Conservation (phyloP, 768 basidiomycete genomes). For the Hortiboletus flavorubellus region DNA sequence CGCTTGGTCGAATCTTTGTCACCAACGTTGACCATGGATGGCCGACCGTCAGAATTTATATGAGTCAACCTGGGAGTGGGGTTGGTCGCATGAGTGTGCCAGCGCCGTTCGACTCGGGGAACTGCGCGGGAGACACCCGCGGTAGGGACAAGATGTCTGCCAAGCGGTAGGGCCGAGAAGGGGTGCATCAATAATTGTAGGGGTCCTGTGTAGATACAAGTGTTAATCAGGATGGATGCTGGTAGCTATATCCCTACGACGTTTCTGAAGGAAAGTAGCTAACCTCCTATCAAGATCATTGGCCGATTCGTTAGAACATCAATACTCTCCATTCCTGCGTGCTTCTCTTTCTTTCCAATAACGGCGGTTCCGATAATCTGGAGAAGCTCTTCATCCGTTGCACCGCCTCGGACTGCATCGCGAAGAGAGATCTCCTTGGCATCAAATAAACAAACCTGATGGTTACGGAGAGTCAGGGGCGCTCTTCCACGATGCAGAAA, state of each 20-base stretch:
- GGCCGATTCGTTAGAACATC: constrained; percentile 75
- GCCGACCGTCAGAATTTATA: constrained; percentile 64
- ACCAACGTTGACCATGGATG: constrained; percentile 82
- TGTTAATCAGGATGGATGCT: constrained; percentile 20
- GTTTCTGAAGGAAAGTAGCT: constrained; percentile 43
- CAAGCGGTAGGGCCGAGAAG: not conserved
- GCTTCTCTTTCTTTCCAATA: constrained; percentile 70
- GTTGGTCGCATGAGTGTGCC: constrained; percentile 16
- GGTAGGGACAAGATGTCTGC: not conserved
- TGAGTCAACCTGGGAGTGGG: constrained; percentile 52
- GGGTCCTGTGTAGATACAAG: constrained; percentile 23
- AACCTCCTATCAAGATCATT: constrained; percentile 95
- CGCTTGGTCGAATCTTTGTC: constrained; percentile 60
- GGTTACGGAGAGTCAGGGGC: constrained; percentile 1
- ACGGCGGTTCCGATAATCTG: constrained; percentile 63
- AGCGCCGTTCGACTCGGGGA: constrained; percentile 20
- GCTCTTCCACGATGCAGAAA: not conserved
- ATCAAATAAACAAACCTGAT: constrained; percentile 83
- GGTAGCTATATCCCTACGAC: constrained; percentile 17
- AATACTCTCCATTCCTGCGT: constrained; percentile 81
- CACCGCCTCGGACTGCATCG: constrained; percentile 65
- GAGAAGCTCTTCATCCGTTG: constrained; percentile 60
- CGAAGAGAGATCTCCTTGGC: constrained; percentile 80
- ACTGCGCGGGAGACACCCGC: not conserved
- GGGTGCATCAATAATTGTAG: constrained; percentile 3